Conservation (phyloP, 2,329 filamentous ascomycete species). For the Alternaria brassicae region DNA sequence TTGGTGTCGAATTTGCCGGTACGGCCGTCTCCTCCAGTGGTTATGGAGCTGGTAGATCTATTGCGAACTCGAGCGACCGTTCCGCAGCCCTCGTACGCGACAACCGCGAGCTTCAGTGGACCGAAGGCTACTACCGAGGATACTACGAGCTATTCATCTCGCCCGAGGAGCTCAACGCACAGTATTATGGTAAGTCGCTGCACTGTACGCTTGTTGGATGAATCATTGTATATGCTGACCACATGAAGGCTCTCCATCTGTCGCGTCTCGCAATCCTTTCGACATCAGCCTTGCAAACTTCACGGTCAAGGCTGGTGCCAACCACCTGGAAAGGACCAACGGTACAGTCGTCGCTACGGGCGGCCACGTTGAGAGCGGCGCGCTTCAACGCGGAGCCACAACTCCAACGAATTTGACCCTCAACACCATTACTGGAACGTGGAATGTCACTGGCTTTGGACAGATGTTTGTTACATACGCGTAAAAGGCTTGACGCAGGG, state of each 20-base stretch:
- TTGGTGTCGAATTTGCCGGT: slow-evolving; percentile 63
- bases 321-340: slow-evolving; percentile 59
- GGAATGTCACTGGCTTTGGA: slow-evolving; percentile 38
- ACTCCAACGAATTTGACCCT: slow-evolving; percentile 43
- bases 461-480: slow-evolving; percentile 38
- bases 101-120: slow-evolving; percentile 73
- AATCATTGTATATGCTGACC: background rate
- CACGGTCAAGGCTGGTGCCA: slow-evolving; percentile 67
- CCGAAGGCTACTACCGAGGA: slow-evolving; percentile 73
- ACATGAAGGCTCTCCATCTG: slow-evolving; percentile 56
- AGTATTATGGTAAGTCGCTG: slow-evolving; percentile 63
- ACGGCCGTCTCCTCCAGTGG: slow-evolving; percentile 69
- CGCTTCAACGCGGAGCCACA: slow-evolving; percentile 52
- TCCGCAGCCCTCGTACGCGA: slow-evolving; percentile 47
- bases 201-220: background rate
- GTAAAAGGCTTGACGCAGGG: slow-evolving; percentile 25
- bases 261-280: slow-evolving; percentile 65
- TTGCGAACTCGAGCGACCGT: slow-evolving; percentile 57
- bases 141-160: slow-evolving; percentile 69
- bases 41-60: slow-evolving; percentile 23
- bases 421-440: slow-evolving; percentile 38
- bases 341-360: slow-evolving; percentile 46
- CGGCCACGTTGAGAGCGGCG: slow-evolving; percentile 61
- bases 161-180: slow-evolving; percentile 63
- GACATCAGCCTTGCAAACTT: slow-evolving; percentile 74